Evolutionary conservation across 164 flowering plant species (phyloP), one percentile per base, ranked within the genome.

Genomic region (Vitis rotundifolia): DNA sequence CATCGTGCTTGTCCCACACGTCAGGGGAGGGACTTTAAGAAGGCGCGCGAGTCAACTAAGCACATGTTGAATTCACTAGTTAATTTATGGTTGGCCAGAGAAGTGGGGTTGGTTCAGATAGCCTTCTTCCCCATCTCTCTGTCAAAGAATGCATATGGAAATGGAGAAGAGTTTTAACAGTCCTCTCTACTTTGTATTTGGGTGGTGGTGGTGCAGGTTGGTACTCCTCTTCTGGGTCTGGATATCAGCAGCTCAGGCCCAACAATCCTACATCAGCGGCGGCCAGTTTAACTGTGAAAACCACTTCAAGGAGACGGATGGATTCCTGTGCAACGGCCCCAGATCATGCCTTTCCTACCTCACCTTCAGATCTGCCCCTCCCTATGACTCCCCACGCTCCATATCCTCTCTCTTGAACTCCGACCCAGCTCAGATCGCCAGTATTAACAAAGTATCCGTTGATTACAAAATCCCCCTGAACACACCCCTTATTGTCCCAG

Each of bases 231-330:
- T 18, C 22, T 4, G 19, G 14, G 18, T n/a, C 49, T 31, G 1
- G 19, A 12, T 16, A 16, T 37, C 49, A 16, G 8, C n/a, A 9
- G 13, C 61, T 22, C 49, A 58, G 13, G 77, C 77, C 44, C 94
- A 90, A 56, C 92, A 90, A 58, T 3, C 67, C 5, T 90, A 90
- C 71, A 49, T 84, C 12, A 64, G 72, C 83, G 86, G 86, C 84
- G 61, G 68, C 26, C 91, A 88, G 67, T 68, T 77, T 0, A 75
- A 63, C 63, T 89, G 94, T 77, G 52, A 84, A 54, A 59, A 73
- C 58, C 73, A 77, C 68, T 7, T 52, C 75, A 57, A 71, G 55
- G n/a, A 6, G 19, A 78, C 86, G 15, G 37, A 63, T 13, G 97
- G 97, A 8, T 85, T 18, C 49, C 11, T 19, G 49, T 89, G 91